A percentile compares a stretch with the other conserved stretches of the same genome.
Conservation (phyloP, 805 yeast species). For the Candida andamanensis region DNA sequence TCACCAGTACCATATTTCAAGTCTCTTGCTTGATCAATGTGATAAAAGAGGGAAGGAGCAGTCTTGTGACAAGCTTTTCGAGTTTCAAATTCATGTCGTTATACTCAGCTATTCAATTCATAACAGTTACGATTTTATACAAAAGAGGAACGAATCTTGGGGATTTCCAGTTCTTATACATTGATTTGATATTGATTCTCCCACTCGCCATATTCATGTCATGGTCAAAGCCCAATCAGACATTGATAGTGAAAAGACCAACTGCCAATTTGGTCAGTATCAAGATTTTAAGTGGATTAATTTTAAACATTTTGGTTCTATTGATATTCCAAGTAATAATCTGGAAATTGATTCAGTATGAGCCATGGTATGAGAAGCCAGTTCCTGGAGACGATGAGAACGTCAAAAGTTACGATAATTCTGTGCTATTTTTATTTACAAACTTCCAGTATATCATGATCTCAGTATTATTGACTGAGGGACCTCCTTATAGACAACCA, state of each 20-base stretch:
- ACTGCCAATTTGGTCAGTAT: slow-evolving; percentile 91
- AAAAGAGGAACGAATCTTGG: slow-evolving; percentile 89
- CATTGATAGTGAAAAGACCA: slow-evolving; percentile 69
- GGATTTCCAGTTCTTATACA: slow-evolving; percentile 93
- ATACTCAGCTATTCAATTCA: slow-evolving; percentile 93
- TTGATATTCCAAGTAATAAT: slow-evolving; percentile 59
- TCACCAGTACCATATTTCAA: slow-evolving; percentile 85
- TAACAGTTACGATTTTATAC: slow-evolving; percentile 80
- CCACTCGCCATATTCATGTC: slow-evolving; percentile 98
- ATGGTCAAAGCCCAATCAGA: slow-evolving; percentile 79
- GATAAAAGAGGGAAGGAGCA: slow-evolving; percentile 90
- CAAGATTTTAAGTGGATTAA: slow-evolving; percentile 74
- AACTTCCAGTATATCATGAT: slow-evolving; percentile 85
- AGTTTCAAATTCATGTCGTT: slow-evolving; percentile 98
- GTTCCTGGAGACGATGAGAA: slow-evolving; percentile 70
- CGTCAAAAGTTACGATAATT: slow-evolving; percentile 85
- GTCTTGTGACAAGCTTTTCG: slow-evolving; percentile 90
- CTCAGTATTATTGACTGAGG: slow-evolving; percentile 81
- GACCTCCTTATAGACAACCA: slow-evolving; percentile 89
- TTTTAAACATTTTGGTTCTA: slow-evolving; percentile 69
- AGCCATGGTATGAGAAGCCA: slow-evolving; percentile 77
- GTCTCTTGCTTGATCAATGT: slow-evolving; percentile 90
- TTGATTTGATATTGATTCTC: slow-evolving; percentile 82
- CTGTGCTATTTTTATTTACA: slow-evolving; percentile 72
- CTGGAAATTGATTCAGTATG: slow-evolving; percentile 56